Conservation (phyloP, 345 rosid species). For the Dimocarpus longan region DNA sequence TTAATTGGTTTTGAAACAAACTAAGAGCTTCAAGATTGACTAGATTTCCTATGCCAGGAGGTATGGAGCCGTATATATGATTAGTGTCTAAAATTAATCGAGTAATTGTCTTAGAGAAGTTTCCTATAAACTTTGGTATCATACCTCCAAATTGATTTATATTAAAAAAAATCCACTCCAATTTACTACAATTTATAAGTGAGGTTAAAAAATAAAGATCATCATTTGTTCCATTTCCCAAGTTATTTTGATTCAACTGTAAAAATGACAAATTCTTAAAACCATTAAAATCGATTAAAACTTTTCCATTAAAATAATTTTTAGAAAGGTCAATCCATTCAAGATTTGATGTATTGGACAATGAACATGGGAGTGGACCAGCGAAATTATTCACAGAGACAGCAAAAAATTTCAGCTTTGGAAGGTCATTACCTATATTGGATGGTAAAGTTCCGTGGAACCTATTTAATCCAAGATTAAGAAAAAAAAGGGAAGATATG, state of each 20-base stretch:
- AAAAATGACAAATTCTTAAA: neutral
- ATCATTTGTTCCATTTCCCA: neutral
- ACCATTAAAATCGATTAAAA: neutral
- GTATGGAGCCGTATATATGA: neutral
- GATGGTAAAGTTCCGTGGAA: constrained; percentile 14
- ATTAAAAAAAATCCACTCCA: rapidly evolving
- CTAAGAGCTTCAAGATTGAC: neutral
- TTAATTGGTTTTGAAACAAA: neutral
- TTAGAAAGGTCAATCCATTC: rapidly evolving
- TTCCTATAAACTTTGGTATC: neutral
- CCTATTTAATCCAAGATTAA: neutral
- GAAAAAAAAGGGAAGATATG: constrained; percentile 11
- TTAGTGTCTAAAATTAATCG: rapidly evolving
- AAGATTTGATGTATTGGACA: constrained; percentile 34
- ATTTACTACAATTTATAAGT: constrained; percentile 11
- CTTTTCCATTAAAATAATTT: neutral
- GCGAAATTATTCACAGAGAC: neutral
- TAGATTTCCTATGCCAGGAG: constrained; percentile 23
- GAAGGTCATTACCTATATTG: constrained; percentile 20
- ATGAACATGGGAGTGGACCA: constrained; percentile 28
- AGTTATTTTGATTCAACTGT: rapidly evolving
- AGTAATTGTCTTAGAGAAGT: neutral
- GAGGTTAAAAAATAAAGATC: constrained; percentile 22
- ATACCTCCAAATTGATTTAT: constrained; percentile 17
- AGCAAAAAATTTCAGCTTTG: neutral